phyloP scores from a whole-genome alignment of 768 basidiomycete genomes.

The Pleurotus pulmonarius region DNA sequence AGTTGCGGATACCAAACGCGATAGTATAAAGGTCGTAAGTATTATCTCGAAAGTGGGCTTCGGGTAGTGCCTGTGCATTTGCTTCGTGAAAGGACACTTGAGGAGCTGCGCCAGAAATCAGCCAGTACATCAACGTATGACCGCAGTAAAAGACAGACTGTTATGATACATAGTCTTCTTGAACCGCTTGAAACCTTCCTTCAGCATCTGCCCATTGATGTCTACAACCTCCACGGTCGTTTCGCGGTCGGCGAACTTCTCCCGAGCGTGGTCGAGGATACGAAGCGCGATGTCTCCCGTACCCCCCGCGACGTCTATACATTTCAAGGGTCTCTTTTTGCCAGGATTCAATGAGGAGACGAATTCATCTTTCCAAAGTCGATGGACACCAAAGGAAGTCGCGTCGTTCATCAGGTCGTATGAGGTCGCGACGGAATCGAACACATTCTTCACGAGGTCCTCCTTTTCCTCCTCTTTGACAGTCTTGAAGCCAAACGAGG shows the following conservation, averaged over 20 bases:
- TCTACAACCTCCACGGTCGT: slow-evolving; percentile 88
- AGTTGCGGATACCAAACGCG: slow-evolving; percentile 97
- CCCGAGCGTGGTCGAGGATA: slow-evolving; percentile 86
- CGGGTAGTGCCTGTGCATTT: slow-evolving; percentile 81
- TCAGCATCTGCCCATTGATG: slow-evolving; percentile 93
- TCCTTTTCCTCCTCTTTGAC: slow-evolving; percentile 89
- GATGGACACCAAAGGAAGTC: slow-evolving; percentile 94
- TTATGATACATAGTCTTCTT: slow-evolving; percentile 98
- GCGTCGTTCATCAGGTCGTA: slow-evolving; percentile 99
- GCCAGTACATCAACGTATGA: neutral
- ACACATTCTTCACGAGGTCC: slow-evolving; percentile 85
- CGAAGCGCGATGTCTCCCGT: slow-evolving; percentile 97
- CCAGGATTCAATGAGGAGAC: slow-evolving; percentile 76
- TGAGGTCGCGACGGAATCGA: slow-evolving; percentile 90
- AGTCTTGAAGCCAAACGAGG: slow-evolving; percentile 92
- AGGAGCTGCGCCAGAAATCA: slow-evolving; percentile 52
- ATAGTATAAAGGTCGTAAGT: slow-evolving; percentile 97
- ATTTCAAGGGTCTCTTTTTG: slow-evolving; percentile 66
- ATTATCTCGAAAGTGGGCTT: slow-evolving; percentile 67
- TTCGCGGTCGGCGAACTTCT: slow-evolving; percentile 87
- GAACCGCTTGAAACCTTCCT: slow-evolving; percentile 85
- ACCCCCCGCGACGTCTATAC: slow-evolving; percentile 96
- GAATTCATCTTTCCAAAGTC: slow-evolving; percentile 95
- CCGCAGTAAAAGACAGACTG: slow-evolving; percentile 48
- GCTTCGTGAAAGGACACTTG: slow-evolving; percentile 91